These are phyloP conservation scores for Leccinum incarnatum DNA, from an alignment of 768 basidiomycete genomes.

Conservation along the genomic window DNA sequence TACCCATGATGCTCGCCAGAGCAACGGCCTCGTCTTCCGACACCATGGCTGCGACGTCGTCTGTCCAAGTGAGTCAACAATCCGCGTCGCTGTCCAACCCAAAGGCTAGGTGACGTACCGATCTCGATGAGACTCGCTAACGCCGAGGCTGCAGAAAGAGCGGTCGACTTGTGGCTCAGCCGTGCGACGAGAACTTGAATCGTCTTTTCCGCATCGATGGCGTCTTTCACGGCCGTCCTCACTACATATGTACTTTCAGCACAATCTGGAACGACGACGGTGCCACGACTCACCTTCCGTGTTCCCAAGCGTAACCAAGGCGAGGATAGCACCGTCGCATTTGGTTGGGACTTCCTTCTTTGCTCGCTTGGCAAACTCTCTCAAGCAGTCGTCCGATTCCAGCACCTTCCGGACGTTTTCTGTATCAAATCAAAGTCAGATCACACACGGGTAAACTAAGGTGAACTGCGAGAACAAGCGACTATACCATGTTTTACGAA, in stretches of 20 bases:
- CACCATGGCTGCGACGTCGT: constrained; percentile 13
- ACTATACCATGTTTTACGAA: constrained; percentile 21
- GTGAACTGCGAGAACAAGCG: neutral
- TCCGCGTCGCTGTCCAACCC: neutral
- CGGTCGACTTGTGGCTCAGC: constrained; percentile 15
- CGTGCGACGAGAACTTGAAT: constrained; percentile 16
- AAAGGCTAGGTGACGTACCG: constrained; percentile 9
- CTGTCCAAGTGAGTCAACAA: constrained; percentile 6
- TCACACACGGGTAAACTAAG: neutral
- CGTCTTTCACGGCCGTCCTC: constrained; percentile 6
- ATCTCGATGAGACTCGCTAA: constrained; percentile 18
- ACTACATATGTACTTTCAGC: neutral
- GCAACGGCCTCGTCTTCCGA: constrained; percentile 4
- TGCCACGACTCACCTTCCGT: constrained; percentile 2
- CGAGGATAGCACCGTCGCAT: constrained; percentile 18
- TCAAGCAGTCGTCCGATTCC: constrained; percentile 3
- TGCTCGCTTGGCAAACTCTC: constrained; percentile 15
- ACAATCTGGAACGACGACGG: neutral
- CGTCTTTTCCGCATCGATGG: constrained; percentile 16
- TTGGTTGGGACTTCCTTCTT: constrained; percentile 7
- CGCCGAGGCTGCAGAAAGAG: constrained; percentile 20
- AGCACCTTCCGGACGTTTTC: constrained; percentile 12
- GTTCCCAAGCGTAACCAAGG: constrained; percentile 15
- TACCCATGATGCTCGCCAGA: constrained; percentile 12
- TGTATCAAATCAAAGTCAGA: constrained; percentile 2